phyloP scores from a whole-genome alignment of 176 grass and related monocot species.

The Eleusine coracana region DNA sequence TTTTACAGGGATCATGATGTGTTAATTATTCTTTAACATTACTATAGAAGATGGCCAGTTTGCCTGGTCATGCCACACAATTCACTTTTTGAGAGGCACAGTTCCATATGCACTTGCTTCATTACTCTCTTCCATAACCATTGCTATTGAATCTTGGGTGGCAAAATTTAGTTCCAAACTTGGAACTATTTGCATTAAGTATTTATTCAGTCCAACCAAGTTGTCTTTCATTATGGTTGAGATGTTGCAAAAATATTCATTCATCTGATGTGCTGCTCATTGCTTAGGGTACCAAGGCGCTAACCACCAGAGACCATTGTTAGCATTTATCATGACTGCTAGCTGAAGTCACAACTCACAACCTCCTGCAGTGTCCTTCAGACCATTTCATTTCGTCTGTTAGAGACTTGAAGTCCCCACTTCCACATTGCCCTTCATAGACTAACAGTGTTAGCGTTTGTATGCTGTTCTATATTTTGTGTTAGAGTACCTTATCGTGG shows the following conservation, averaged over 20 bases:
- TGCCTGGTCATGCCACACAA: background rate
- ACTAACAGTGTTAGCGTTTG: background rate
- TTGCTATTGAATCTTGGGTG: constrained; percentile 10
- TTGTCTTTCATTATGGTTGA: background rate
- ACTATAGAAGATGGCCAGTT: background rate
- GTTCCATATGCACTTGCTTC: background rate
- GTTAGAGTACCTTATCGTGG: background rate
- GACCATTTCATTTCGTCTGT: background rate
- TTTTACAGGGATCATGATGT: background rate
- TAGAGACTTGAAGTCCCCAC: constrained; percentile 13
- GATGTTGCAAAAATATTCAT: constrained; percentile 6
- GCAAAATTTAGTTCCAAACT: constrained; percentile 6
- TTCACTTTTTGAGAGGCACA: background rate
- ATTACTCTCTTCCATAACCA: background rate
- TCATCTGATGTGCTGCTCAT: background rate
- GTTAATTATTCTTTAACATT: background rate
- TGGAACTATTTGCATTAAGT: background rate
- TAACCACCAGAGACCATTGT: background rate
- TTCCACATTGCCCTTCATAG: background rate
- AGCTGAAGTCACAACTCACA: background rate
- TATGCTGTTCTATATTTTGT: background rate
- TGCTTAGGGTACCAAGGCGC: background rate
- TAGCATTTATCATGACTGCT: background rate
- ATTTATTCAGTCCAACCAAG: background rate
- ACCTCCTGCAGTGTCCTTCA: background rate